Evolutionary conservation across 108 stramenopile genomes (phyloP).

Genomic region (Bacterosira constricta): DNA sequence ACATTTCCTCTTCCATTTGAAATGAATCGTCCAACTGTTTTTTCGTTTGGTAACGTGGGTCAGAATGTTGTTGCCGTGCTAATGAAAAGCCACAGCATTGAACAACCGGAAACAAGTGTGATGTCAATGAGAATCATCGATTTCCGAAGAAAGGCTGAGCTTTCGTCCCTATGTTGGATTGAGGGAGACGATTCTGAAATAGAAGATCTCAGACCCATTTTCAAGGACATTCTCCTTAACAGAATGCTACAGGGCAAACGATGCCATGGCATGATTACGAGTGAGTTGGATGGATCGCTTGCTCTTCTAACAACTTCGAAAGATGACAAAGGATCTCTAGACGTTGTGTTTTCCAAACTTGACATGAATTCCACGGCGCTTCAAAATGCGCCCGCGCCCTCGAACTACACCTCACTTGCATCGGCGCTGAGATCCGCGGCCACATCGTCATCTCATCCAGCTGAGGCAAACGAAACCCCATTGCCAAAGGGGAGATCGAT

Average conservation of each 20-base stretch:
- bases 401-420: conserved; percentile 22
- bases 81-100: conserved; percentile 3
- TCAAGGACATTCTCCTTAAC: background rate
- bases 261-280: conserved; percentile 48
- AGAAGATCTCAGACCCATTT: background rate
- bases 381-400: background rate
- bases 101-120: background rate
- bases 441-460: conserved; percentile 5
- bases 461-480: background rate
- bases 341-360: conserved; percentile 18
- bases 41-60: conserved; percentile 46
- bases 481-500: background rate
- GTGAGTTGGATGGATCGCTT: conserved; percentile 44
- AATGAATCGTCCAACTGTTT: conserved; percentile 13
- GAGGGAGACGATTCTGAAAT: conserved; percentile 5
- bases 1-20: conserved; percentile 25
- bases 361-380: background rate
- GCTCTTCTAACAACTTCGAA: conserved; percentile 31
- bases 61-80: conserved; percentile 34
- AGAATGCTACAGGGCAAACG: conserved; percentile 35
- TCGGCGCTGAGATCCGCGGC: conserved; percentile 40
- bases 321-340: conserved; percentile 19
- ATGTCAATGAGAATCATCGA: conserved; percentile 42
- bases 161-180: conserved; percentile 26
- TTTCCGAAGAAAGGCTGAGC: conserved; percentile 43